phyloP scores from a whole-genome alignment of 2,329 filamentous ascomycete genomes.

The Neurospora crassa region DNA sequence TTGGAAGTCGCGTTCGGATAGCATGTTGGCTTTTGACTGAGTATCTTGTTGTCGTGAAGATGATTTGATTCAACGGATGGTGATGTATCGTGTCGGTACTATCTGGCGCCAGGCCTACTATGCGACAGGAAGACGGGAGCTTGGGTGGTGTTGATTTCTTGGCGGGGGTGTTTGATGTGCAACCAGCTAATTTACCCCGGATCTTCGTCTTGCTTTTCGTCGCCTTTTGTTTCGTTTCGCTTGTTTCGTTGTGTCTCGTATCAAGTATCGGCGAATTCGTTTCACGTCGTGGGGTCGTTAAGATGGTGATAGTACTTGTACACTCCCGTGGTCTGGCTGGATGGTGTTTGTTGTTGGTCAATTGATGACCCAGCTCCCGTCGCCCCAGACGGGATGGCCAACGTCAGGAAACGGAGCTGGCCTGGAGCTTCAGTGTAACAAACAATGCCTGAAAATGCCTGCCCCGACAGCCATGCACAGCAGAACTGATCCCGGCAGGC shows the following conservation, averaged over 20 bases:
- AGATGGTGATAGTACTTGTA: neutral
- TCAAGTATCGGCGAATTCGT: neutral
- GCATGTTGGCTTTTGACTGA: slow-evolving; percentile 40
- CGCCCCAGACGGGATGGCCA: neutral
- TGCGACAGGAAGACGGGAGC: neutral
- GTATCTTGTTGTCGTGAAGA: neutral
- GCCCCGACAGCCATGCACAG: neutral
- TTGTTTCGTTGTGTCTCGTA: neutral
- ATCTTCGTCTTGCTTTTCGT: neutral
- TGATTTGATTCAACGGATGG: neutral
- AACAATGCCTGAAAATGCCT: too few relatives aligned
- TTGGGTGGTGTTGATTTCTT: neutral
- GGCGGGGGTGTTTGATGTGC: neutral
- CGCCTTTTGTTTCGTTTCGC: neutral
- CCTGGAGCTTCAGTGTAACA: too few relatives aligned
- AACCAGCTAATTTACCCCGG: neutral
- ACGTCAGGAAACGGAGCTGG: neutral
- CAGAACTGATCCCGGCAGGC: neutral
- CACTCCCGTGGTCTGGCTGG: neutral
- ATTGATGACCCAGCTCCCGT: neutral
- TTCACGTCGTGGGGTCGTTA: neutral
- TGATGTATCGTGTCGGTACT: neutral
- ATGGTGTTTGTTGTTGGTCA: neutral
- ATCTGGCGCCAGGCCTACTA: neutral
- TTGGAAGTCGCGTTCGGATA: slow-evolving; percentile 64